Evolutionary conservation across 108 stramenopile genomes (phyloP).

Genomic region (Epithemia pelagica): DNA sequence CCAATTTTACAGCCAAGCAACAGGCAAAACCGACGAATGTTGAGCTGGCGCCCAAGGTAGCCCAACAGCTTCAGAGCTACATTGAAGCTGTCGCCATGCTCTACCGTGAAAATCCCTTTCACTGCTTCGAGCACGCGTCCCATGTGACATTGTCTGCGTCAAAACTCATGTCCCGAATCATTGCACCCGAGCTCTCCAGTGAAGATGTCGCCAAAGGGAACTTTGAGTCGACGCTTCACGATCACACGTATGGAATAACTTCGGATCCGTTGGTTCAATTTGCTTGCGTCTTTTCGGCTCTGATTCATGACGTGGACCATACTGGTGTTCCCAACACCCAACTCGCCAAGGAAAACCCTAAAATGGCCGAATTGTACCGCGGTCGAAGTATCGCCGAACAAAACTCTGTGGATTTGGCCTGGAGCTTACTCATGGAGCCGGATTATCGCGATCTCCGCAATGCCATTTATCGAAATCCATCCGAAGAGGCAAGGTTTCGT

Average conservation of each 20-base stretch:
- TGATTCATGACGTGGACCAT: constrained; percentile 28
- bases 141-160: constrained; percentile 11
- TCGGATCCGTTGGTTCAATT: constrained; percentile 13
- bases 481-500: constrained; percentile 38
- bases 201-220: neutral
- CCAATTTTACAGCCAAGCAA: constrained; percentile 6
- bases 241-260: constrained; percentile 13
- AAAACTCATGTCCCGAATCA: constrained; percentile 9
- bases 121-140: constrained; percentile 12
- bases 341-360: constrained; percentile 14
- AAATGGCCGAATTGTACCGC: constrained; percentile 39
- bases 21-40: neutral
- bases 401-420: constrained; percentile 46
- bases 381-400: constrained; percentile 55
- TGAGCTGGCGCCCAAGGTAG: constrained; percentile 9
- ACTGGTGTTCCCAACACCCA: constrained; percentile 23
- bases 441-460: constrained; percentile 23
- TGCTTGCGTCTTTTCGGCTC: constrained; percentile 14
- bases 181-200: neutral
- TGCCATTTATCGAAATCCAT: constrained; percentile 21
- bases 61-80: constrained; percentile 26
- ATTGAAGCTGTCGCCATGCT: constrained; percentile 23
- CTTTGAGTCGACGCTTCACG: constrained; percentile 2
- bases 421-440: constrained; percentile 31
- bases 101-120: constrained; percentile 33